phyloP scores from a whole-genome alignment of 345 rosid genomes.

The Rubroshorea leprosula region DNA sequence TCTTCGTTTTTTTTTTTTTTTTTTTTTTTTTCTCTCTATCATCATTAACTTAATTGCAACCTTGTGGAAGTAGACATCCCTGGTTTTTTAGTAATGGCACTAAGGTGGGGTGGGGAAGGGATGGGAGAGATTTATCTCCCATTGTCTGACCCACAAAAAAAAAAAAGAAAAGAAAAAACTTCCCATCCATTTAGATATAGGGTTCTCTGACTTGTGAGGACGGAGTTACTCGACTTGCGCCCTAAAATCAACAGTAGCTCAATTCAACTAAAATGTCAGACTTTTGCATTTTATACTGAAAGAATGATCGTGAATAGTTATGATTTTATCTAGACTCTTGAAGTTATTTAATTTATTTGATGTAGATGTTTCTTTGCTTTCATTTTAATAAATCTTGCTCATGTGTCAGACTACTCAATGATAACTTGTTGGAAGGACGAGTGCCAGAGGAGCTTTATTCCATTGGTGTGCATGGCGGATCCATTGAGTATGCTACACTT shows the following conservation, averaged over 20 bases:
- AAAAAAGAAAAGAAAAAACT: too few species aligned
- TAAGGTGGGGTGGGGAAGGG: too few species aligned
- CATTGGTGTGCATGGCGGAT: constrained; percentile 91
- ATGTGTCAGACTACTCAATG: constrained; percentile 54
- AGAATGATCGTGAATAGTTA: not conserved
- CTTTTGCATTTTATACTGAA: too few species aligned
- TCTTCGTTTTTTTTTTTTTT: too few species aligned
- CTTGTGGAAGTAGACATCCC: not conserved
- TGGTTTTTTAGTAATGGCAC: not conserved
- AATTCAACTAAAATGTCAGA: not conserved
- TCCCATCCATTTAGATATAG: too few species aligned
- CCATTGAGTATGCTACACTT: constrained; percentile 62
- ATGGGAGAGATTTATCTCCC: too few species aligned
- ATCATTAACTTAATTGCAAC: not conserved
- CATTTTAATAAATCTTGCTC: constrained; percentile 4
- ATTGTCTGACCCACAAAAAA: too few species aligned
- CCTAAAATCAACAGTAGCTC: not conserved
- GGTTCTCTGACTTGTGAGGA: too few species aligned
- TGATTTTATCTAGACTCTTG: not conserved
- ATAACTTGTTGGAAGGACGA: constrained; percentile 67
- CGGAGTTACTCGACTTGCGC: too few species aligned
- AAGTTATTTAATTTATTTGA: too few species aligned
- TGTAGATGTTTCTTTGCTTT: not conserved
- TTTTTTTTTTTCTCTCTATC: too few species aligned
- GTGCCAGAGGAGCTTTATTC: constrained; percentile 85